Percentiles rank a stretch among this genome's conserved stretches.
These are phyloP conservation scores for Pythium coloratum DNA, from an alignment of 352 stramenopile species.

Conservation along the genomic window DNA sequence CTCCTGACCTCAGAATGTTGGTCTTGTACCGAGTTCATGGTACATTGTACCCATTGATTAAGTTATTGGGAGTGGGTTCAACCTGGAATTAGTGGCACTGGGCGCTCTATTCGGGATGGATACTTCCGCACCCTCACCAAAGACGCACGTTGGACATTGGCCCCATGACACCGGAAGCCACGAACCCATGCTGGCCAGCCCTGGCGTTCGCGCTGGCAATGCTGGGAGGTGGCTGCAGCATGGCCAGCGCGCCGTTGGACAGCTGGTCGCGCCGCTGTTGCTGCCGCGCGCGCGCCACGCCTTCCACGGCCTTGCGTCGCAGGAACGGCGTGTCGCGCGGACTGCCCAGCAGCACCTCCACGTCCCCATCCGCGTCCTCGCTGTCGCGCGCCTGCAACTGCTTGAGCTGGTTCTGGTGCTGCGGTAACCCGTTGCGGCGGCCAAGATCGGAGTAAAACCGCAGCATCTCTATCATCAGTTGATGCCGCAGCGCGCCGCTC, in stretches of 20 bases:
- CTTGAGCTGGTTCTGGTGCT: not conserved
- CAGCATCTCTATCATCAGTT: conserved; percentile 53
- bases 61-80: not conserved
- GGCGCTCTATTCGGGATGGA: not conserved
- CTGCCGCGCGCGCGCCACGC: conserved; percentile 35
- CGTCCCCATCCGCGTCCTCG: conserved; percentile 6
- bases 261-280: conserved; percentile 42
- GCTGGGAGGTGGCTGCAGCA: conserved; percentile 28
- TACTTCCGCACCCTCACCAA: not conserved
- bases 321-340: conserved; percentile 72
- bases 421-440: conserved; percentile 8
- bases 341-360: conserved; percentile 57
- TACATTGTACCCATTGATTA: conserved; percentile 14
- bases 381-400: not conserved
- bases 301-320: conserved; percentile 62
- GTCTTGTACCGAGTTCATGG: conserved; percentile 13
- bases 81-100: conserved; percentile 15
- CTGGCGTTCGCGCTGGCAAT: conserved; percentile 4
- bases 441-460: conserved; percentile 49
- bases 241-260: conserved; percentile 38
- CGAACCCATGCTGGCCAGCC: conserved; percentile 14
- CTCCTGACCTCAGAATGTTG: conserved; percentile 6
- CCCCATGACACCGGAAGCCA: conserved; percentile 18
- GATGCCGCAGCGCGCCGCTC: conserved; percentile 38
- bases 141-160: conserved; percentile 26